These are phyloP conservation scores for Cunninghamia lanceolata DNA, from an alignment of 75 land plant species.

Conservation along the genomic window DNA sequence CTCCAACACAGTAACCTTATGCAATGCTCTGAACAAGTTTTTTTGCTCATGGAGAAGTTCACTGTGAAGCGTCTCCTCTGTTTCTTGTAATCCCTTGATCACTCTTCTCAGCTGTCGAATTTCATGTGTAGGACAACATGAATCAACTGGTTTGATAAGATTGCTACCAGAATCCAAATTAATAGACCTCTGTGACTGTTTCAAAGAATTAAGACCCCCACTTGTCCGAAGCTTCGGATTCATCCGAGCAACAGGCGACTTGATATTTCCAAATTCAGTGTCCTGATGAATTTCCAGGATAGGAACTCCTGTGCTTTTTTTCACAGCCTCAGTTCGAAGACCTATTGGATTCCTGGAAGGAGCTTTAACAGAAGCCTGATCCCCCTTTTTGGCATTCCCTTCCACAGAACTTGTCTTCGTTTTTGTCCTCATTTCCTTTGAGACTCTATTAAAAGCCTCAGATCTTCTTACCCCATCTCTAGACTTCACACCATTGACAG, in stretches of 20 bases:
- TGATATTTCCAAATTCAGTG: neutral
- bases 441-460: neutral
- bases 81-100: conserved; percentile 61
- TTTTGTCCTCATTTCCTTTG: neutral
- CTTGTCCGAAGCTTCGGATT: neutral
- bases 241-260: neutral
- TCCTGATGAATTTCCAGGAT: neutral
- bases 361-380: neutral
- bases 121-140: conserved; percentile 23
- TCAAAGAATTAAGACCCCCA: neutral
- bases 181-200: neutral
- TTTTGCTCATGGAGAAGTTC: conserved; percentile 48
- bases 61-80: conserved; percentile 49
- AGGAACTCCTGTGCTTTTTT: neutral
- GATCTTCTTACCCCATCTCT: neutral
- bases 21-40: conserved; percentile 21
- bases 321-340: neutral
- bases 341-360: neutral
- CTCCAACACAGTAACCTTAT: conserved; percentile 40
- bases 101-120: conserved; percentile 40
- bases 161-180: neutral
- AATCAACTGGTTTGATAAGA: neutral
- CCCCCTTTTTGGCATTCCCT: neutral
- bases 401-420: neutral
- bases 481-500: neutral